Evolutionary conservation across 1,139 yeast species (phyloP), one percentile per base, ranked within the genome.

Genomic region (Waltiozyma solani): DNA sequence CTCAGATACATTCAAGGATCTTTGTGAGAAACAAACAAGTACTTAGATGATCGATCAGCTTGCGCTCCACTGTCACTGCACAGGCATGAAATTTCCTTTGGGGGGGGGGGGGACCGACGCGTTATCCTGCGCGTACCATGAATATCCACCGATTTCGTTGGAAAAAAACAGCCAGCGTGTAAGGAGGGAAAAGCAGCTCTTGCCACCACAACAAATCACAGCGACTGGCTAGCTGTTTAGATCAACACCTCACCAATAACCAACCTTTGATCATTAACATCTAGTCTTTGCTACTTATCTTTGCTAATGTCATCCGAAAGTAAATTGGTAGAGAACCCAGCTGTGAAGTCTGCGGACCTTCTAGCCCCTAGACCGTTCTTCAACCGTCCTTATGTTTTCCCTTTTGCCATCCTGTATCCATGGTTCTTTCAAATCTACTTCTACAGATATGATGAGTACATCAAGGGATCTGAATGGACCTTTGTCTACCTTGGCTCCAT

Each of bases 331-430:
- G 57, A 53, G 30, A 63, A 63, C 47, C 56, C 61, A 33, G 52
- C 64, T 21, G 66, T 64, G 37, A 49, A 51, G 53, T 59, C 58
- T 32, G 55, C 67, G 32, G 59, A 79, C 56, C 73, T 89, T 55
- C 73, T 91, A 67, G 77, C 76, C 49, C 84, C 94, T 30, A 75
- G 76, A 53, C 66, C 81, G 26, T 45, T 71, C 36, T 43, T 74
- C 23, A 57, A 71, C 34, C 75, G 91, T 51, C 94, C 96, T 10
- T 89, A 86, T 55, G 80, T 83, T 21, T 76, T 86, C 71, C 96
- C 96, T 9, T 89, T 89, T 58, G 60, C 80, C 45, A 69, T 83
- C 38, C 62, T 86, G 35, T 91, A 91, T 57, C 96, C 96, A 11
- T 55, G 72, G 22, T 86, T 84, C 58, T 64, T 68, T 40, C 79